A percentile compares a stretch with the other conserved stretches of the same genome.
Conservation (phyloP, 164 flowering plant species). For the Chimonanthus praecox region DNA sequence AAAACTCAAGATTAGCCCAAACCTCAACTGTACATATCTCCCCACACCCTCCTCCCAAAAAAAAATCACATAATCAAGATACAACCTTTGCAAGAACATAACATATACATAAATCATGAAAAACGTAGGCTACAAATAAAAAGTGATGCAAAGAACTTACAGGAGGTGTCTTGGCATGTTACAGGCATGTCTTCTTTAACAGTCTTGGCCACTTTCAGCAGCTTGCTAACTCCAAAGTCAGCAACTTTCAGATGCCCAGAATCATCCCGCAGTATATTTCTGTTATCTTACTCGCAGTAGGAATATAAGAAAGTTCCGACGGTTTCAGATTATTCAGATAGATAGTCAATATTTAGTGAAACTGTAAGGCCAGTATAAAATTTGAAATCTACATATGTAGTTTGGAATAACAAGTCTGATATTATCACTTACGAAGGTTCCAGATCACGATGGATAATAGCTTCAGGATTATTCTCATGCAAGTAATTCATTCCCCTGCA, state of each 20-base stretch:
- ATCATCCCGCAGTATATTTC: slow-evolving; percentile 97
- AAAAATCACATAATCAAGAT: too few relatives aligned
- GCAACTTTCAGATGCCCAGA: slow-evolving; percentile 97
- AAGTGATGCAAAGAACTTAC: slow-evolving; percentile 37
- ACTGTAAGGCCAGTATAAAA: neutral
- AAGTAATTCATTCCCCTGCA: slow-evolving; percentile 94
- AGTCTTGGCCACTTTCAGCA: slow-evolving; percentile 48
- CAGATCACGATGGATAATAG: slow-evolving; percentile 90
- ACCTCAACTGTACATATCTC: too few relatives aligned
- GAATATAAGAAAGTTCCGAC: slow-evolving; percentile 23
- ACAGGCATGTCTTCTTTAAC: slow-evolving; percentile 65
- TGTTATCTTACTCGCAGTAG: slow-evolving; percentile 45
- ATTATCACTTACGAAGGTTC: slow-evolving; percentile 86
- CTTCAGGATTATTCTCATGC: slow-evolving; percentile 87
- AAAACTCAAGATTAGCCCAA: too few relatives aligned
- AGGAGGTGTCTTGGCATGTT: slow-evolving; percentile 46
- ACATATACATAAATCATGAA: neutral
- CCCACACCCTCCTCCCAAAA: too few relatives aligned
- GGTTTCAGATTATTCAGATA: slow-evolving; percentile 15
- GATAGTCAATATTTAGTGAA: slow-evolving; percentile 3
- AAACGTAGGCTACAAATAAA: neutral
- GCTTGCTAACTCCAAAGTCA: slow-evolving; percentile 96
- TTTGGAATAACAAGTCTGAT: neutral
- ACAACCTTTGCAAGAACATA: too few relatives aligned
- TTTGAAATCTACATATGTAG: neutral